Evolutionary conservation across 495 filamentous ascomycete species (phyloP).

Genomic region (Penicillium soppii): DNA sequence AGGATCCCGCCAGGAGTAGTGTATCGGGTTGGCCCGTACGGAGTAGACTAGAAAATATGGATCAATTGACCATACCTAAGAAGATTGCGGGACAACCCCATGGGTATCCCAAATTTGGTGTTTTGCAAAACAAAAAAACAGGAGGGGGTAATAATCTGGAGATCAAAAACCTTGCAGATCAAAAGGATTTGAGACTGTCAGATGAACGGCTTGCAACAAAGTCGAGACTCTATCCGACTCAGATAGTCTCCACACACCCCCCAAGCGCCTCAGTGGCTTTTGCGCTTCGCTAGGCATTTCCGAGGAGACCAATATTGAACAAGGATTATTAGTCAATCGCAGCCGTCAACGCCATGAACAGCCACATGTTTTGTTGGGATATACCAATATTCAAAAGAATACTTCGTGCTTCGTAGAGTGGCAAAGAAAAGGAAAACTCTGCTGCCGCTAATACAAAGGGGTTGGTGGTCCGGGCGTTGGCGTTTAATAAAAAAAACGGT

Average conservation of each 20-base stretch:
- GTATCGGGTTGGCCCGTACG: not conserved
- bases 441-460: slow-evolving; percentile 5
- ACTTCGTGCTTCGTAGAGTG: slow-evolving; percentile 3
- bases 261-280: not conserved
- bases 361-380: slow-evolving; percentile 11
- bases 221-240: slow-evolving; percentile 15
- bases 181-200: slow-evolving; percentile 7
- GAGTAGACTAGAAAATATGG: not conserved
- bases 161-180: slow-evolving; percentile 20
- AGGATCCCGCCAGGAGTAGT: not conserved
- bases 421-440: slow-evolving; percentile 7
- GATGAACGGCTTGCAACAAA: slow-evolving; percentile 6
- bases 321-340: not conserved
- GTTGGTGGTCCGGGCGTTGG: slow-evolving; percentile 8
- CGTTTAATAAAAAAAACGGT: not conserved
- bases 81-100: slow-evolving; percentile 1
- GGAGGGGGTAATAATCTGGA: slow-evolving; percentile 7
- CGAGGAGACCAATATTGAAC: not conserved
- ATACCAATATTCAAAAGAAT: too few species aligned
- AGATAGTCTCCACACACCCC: not conserved
- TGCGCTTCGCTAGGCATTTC: slow-evolving; percentile 12
- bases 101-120: too few species aligned
- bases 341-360: not conserved
- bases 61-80: not conserved
- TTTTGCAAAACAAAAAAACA: not conserved